These are phyloP conservation scores for Letharia columbiana DNA, from an alignment of 495 filamentous ascomycete genomes.

Conservation along the genomic window DNA sequence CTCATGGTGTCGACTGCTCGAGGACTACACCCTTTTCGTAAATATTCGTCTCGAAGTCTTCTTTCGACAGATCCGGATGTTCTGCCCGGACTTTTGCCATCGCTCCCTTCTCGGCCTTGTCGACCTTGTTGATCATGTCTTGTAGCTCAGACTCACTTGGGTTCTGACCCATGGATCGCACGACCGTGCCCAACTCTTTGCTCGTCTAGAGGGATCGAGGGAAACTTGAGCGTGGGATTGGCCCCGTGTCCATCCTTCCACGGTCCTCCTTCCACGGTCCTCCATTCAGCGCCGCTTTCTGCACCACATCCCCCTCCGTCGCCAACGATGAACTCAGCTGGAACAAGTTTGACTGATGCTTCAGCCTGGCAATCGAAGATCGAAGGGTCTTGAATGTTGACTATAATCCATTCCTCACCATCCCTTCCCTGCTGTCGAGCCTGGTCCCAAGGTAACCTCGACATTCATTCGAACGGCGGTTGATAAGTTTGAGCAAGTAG, in stretches of 20 bases:
- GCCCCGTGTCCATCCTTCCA: neutral
- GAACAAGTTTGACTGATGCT: too few relatives aligned
- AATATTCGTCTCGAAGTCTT: slow-evolving; percentile 46
- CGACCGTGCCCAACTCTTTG: slow-evolving; percentile 97
- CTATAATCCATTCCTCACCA: slow-evolving; percentile 82
- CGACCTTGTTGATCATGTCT: slow-evolving; percentile 99
- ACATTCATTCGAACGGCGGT: slow-evolving; percentile 87
- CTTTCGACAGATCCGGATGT: slow-evolving; percentile 50
- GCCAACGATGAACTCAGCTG: neutral
- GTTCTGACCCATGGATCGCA: slow-evolving; percentile 99
- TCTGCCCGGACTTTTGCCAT: slow-evolving; percentile 59
- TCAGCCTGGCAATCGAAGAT: slow-evolving; percentile 77
- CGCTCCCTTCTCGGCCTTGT: slow-evolving; percentile 98
- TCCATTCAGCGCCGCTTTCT: neutral
- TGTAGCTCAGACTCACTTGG: slow-evolving; percentile 97
- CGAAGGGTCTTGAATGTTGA: slow-evolving; percentile 87
- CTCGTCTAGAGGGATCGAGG: slow-evolving; percentile 47
- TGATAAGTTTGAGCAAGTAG: slow-evolving; percentile 83
- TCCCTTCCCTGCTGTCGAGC: slow-evolving; percentile 79
- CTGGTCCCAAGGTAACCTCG: slow-evolving; percentile 60
- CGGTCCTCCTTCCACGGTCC: neutral
- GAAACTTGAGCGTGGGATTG: too few relatives aligned
- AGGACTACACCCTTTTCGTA: slow-evolving; percentile 12
- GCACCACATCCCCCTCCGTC: neutral
- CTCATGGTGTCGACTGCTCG: slow-evolving; percentile 3